Evolutionary conservation across 495 filamentous ascomycete species (phyloP), one percentile per base, ranked within the genome.

Genomic region (Cercophora samala): DNA sequence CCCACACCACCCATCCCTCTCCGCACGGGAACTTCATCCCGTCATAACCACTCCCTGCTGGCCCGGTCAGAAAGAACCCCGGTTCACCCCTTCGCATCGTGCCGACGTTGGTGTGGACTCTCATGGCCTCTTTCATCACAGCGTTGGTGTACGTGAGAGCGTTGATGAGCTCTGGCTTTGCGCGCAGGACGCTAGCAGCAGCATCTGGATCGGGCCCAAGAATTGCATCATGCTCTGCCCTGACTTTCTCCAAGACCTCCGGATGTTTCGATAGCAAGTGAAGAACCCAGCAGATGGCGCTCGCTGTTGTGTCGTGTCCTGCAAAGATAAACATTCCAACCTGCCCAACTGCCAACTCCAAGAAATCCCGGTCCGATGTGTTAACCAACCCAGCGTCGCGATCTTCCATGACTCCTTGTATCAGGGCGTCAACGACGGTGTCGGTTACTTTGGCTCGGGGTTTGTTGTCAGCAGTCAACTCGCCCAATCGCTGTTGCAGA

Each of bases 221-320:
- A 8, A 80, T 67, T 23, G 71, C 61, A 24, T 83, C 76, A 65
- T 86, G 84, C 66, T 83, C 83, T 2, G 66, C 72, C 13, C 76
- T 73, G 8, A 85, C 25, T 0, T 62, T 64, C 8, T 66, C 63
- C 1, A 82, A 70, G n/a, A 72, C 66, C 0, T 69, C 58, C 0
- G 80, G 82, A 68, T 85, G 66, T 52, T 71, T 64, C 2, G 70
- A 68, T 1, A 86, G 76, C 2, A 80, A 62, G 65, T 82, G 70
- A 58, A 74, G 79, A 25, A 76, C 75, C 29, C 79, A 77, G 54
- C 76, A 51, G 1, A 81, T 64, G 0, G 73, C 76, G 37, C 60
- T 70, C 42, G 75, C 70, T 0, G 80, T 80, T 4, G 80, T 81
- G 69, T 82, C 81, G 58, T 82, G 74, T 6, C 82, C 82, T 0